Evolutionary conservation across 2,329 filamentous ascomycete genomes (phyloP).

Genomic region (Neopestalotiopsis clavispora): DNA sequence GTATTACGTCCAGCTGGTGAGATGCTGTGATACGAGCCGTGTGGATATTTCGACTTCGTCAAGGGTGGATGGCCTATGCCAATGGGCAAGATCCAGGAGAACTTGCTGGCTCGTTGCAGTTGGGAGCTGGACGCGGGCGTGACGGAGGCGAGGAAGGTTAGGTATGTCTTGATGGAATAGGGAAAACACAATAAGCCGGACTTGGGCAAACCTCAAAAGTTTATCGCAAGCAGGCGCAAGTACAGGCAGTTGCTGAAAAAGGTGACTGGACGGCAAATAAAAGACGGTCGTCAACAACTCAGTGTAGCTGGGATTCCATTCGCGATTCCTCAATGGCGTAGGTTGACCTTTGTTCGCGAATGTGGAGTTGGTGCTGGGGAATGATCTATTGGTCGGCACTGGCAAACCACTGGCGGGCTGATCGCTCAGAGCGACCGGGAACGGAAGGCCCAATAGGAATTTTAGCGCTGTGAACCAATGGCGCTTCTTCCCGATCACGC

Average conservation of each 20-base stretch:
- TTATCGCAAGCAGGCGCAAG: neutral
- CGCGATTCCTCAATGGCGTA: conserved; percentile 6
- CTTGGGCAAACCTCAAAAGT: neutral
- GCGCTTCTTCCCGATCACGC: conserved; percentile 13
- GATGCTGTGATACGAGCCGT: neutral
- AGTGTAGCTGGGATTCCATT: conserved; percentile 8
- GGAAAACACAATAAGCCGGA: neutral
- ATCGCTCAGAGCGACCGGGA: neutral
- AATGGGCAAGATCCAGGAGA: neutral
- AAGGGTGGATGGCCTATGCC: neutral
- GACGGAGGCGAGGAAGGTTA: neutral
- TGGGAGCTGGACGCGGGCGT: neutral
- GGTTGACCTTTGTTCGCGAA: conserved; percentile 10
- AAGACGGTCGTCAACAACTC: conserved; percentile 1
- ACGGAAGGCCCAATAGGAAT: conserved; percentile 1
- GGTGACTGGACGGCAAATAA: neutral
- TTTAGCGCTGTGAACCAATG: conserved; percentile 13
- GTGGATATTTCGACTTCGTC: neutral
- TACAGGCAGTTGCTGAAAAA: neutral
- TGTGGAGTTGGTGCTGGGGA: conserved; percentile 10
- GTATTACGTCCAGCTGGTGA: neutral
- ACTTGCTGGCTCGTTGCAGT: neutral
- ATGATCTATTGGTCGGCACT: neutral
- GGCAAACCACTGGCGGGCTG: conserved; percentile 3
- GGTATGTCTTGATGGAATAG: neutral